Percentiles rank a stretch among this genome's conserved stretches.
These are phyloP conservation scores for Mycosphaerella sp. DNA, from an alignment of 2,329 filamentous ascomycete genomes.

Conservation along the genomic window DNA sequence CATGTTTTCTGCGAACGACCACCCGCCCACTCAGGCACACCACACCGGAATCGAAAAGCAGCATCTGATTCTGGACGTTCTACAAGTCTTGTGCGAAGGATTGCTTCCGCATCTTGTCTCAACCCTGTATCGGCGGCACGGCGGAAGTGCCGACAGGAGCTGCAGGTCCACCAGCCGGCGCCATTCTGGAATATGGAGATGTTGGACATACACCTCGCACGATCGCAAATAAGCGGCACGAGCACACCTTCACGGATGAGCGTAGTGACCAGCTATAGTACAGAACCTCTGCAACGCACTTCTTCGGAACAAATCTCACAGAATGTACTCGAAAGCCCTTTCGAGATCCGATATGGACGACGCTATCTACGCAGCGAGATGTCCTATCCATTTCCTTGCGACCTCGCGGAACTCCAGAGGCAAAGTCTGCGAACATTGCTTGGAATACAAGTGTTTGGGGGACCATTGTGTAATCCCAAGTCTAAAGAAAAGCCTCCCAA, in stretches of 20 bases:
- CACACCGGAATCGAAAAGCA: slow-evolving; percentile 9
- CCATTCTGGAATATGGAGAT: background rate
- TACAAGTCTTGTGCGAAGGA: background rate
- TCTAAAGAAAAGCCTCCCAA: slow-evolving; percentile 62
- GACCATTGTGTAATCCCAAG: slow-evolving; percentile 66
- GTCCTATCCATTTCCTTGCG: slow-evolving; percentile 79
- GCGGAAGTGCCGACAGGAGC: background rate
- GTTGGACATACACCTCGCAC: background rate
- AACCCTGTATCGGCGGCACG: background rate
- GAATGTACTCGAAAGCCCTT: slow-evolving; percentile 17
- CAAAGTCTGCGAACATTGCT: slow-evolving; percentile 80
- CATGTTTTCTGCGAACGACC: slow-evolving; percentile 16
- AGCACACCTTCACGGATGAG: background rate
- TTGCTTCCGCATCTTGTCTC: background rate
- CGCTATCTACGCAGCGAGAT: slow-evolving; percentile 70
- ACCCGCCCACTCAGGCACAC: slow-evolving; percentile 12
- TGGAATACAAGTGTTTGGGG: slow-evolving; percentile 72
- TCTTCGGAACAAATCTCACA: slow-evolving; percentile 12
- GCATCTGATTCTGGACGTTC: background rate
- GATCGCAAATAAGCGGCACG: background rate
- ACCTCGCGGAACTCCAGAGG: slow-evolving; percentile 78
- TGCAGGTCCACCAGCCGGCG: background rate
- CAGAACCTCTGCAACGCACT: slow-evolving; percentile 8
- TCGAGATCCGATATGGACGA: slow-evolving; percentile 65
- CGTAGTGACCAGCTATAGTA: background rate